Percentiles rank a stretch among this genome's conserved stretches.
phyloP scores from a whole-genome alignment of 2,329 filamentous ascomycete genomes.

The Huntiella omanensis region DNA sequence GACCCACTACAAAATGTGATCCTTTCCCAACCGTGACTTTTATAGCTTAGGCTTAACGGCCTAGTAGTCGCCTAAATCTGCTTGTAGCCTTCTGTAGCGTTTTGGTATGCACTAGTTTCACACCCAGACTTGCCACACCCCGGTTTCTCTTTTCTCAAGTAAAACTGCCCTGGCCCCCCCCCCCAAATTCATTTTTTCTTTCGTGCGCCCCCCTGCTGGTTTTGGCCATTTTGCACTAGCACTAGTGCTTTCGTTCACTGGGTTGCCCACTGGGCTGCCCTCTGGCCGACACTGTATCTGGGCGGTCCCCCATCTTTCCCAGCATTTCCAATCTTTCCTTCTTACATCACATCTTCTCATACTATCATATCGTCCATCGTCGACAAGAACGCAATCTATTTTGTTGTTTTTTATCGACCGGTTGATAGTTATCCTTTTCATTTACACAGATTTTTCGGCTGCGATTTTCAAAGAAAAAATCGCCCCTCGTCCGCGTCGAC shows the following conservation, averaged over 20 bases:
- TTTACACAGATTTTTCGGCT: background rate
- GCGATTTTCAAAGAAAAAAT: too few species aligned
- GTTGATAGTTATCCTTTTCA: slow-evolving; percentile 5
- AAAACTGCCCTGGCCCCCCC: background rate
- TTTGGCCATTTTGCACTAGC: too few species aligned
- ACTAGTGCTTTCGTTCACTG: too few species aligned
- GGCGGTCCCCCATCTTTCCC: slow-evolving; percentile 12
- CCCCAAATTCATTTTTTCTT: slow-evolving; percentile 7
- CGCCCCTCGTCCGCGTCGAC: slow-evolving; percentile 10
- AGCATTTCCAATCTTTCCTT: slow-evolving; percentile 7
- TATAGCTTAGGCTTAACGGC: too few species aligned
- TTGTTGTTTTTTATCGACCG: slow-evolving; percentile 7
- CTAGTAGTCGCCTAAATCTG: too few species aligned
- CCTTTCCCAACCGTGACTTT: background rate
- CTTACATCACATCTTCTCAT: slow-evolving; percentile 8
- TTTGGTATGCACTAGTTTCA: too few species aligned
- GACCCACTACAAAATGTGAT: background rate
- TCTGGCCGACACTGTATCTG: slow-evolving; percentile 9
- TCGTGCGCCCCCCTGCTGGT: background rate
- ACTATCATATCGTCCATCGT: slow-evolving; percentile 3
- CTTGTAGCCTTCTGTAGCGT: too few species aligned
- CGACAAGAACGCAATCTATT: background rate
- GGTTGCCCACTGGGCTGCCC: background rate
- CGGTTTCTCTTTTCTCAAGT: too few species aligned
- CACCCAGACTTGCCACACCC: too few species aligned